phyloP scores from a whole-genome alignment of 1,139 yeast genomes.

The Diutina scorzettiae region DNA sequence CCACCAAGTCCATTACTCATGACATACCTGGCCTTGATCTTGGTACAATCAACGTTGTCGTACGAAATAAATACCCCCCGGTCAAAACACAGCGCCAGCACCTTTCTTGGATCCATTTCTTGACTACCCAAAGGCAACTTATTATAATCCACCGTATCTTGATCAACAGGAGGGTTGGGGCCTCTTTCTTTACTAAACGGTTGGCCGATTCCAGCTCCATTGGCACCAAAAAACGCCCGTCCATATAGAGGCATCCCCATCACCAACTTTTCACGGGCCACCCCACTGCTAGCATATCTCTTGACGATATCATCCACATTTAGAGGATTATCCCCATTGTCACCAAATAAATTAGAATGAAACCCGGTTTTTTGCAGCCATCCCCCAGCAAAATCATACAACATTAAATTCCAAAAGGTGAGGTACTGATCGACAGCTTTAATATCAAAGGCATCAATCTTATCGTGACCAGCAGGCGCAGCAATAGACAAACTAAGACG shows the following conservation, averaged over 20 bases:
- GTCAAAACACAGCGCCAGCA: slow-evolving; percentile 49
- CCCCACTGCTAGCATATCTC: slow-evolving; percentile 30
- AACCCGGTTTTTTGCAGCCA: slow-evolving; percentile 58
- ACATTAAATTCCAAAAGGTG: slow-evolving; percentile 76
- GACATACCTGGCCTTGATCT: slow-evolving; percentile 51
- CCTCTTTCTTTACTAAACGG: slow-evolving; percentile 24
- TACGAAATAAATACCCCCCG: slow-evolving; percentile 40
- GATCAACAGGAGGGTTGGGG: slow-evolving; percentile 30
- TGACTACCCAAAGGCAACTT: slow-evolving; percentile 38
- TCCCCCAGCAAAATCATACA: slow-evolving; percentile 74
- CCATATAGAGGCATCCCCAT: slow-evolving; percentile 91
- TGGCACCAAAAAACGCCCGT: slow-evolving; percentile 41
- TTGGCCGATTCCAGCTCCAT: slow-evolving; percentile 25
- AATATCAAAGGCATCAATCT: slow-evolving; percentile 12
- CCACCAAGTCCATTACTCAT: slow-evolving; percentile 47
- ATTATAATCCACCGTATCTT: slow-evolving; percentile 46
- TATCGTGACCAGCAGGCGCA: slow-evolving; percentile 47
- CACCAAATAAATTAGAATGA: slow-evolving; percentile 57
- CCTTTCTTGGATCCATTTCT: slow-evolving; percentile 37
- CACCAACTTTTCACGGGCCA: slow-evolving; percentile 41
- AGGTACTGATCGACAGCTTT: slow-evolving; percentile 47
- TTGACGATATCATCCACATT: slow-evolving; percentile 39
- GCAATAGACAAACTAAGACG: slow-evolving; percentile 51
- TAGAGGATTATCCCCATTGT: slow-evolving; percentile 29
- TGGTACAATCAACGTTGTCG: slow-evolving; percentile 48